These are phyloP conservation scores for Dactylorhiza incarnata DNA, from an alignment of 106 monocot genomes.

Conservation along the genomic window DNA sequence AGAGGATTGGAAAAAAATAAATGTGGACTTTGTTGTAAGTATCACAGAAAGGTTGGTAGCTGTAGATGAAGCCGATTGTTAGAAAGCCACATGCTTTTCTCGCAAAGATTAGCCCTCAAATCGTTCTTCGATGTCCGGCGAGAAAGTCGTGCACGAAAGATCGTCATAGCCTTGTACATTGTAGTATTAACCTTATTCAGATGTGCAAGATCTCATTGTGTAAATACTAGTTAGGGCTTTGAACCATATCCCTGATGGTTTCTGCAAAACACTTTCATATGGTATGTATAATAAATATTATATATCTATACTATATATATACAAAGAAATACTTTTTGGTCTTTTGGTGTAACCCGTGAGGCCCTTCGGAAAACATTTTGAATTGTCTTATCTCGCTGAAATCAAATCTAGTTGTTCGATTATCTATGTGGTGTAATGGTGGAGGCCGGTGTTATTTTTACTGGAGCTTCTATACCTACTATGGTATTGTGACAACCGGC, in stretches of 20 bases:
- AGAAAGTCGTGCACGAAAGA: neutral
- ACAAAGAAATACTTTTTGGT: no score
- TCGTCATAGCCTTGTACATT: neutral
- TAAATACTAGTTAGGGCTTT: neutral
- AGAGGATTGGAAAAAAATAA: neutral
- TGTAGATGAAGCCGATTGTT: neutral
- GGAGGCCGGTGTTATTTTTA: no score
- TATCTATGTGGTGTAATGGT: no score
- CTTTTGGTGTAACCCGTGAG: no score
- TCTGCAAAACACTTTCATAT: neutral
- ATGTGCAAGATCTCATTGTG: neutral
- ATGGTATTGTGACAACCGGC: no score
- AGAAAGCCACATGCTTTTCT: neutral
- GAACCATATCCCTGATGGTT: neutral
- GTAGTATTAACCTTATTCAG: neutral
- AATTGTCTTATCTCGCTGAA: no score
- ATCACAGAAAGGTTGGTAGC: slow-evolving; percentile 3
- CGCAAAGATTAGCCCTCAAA: no score
- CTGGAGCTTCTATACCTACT: no score
- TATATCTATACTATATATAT: neutral
- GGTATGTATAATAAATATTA: neutral
- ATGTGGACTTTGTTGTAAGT: slow-evolving; percentile 15
- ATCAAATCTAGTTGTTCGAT: no score
- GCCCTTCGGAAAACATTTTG: no score
- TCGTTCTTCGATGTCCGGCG: no score